Evolutionary conservation across 495 filamentous ascomycete genomes (phyloP).

Genomic region (Bryoglossum gracile): DNA sequence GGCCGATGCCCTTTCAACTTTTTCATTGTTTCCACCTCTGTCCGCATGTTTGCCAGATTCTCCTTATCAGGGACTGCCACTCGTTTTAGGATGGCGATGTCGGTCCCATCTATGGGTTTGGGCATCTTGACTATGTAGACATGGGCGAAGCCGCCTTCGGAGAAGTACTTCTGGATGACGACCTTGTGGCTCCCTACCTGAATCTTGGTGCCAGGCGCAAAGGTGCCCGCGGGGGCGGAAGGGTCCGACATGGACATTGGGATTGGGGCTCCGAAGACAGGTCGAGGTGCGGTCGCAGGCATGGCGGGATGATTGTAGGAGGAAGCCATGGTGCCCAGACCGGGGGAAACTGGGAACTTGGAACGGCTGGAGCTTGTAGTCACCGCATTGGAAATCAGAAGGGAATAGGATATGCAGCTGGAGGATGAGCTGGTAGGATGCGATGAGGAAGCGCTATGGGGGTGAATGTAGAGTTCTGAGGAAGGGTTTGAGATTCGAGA

Average conservation of each 20-base stretch:
- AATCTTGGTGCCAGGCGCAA: slow-evolving; percentile 88
- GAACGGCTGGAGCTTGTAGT: slow-evolving; percentile 4
- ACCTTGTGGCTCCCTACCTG: slow-evolving; percentile 90
- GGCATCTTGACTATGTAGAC: slow-evolving; percentile 92
- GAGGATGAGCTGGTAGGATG: not conserved
- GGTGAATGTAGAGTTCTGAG: too few relatives aligned
- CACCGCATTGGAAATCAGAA: slow-evolving; percentile 23
- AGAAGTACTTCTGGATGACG: slow-evolving; percentile 95
- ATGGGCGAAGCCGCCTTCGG: slow-evolving; percentile 96
- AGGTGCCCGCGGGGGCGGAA: slow-evolving; percentile 74
- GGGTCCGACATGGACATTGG: slow-evolving; percentile 34
- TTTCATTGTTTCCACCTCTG: slow-evolving; percentile 99
- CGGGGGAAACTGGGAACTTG: not conserved
- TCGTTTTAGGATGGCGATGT: slow-evolving; percentile 85
- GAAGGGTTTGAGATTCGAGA: not conserved
- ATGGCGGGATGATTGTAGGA: slow-evolving; percentile 20
- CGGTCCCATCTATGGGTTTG: slow-evolving; percentile 67
- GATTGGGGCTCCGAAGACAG: slow-evolving; percentile 49
- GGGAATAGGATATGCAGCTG: too few relatives aligned
- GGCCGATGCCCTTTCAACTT: slow-evolving; percentile 90
- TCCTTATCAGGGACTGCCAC: slow-evolving; percentile 98
- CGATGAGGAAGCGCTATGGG: too few relatives aligned
- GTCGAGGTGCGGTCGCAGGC: slow-evolving; percentile 33
- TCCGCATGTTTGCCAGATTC: slow-evolving; percentile 89
- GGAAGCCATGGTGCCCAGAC: slow-evolving; percentile 22